Conservation (phyloP, 768 basidiomycete species). For the Rhizopogon sp. region DNA sequence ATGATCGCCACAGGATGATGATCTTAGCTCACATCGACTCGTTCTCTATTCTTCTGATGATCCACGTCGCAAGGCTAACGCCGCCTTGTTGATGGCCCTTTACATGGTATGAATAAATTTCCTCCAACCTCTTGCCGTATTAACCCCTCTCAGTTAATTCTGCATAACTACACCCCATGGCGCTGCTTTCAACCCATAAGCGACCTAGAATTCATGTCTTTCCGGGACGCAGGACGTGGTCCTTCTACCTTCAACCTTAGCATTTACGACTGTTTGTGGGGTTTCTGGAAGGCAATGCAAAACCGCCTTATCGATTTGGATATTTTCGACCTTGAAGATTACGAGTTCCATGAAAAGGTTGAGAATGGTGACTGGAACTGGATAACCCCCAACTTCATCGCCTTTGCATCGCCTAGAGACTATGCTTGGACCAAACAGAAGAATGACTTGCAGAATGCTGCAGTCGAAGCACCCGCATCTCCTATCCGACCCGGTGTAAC, state of each 20-base stretch:
- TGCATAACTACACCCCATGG: slow-evolving; percentile 84
- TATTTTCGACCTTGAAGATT: slow-evolving; percentile 89
- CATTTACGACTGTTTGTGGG: slow-evolving; percentile 90
- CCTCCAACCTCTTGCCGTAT: slow-evolving; percentile 6
- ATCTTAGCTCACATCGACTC: slow-evolving; percentile 65
- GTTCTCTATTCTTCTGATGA: slow-evolving; percentile 88
- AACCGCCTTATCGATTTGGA: slow-evolving; percentile 92
- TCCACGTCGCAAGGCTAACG: slow-evolving; percentile 86
- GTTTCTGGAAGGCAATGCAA: slow-evolving; percentile 86
- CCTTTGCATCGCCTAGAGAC: slow-evolving; percentile 91
- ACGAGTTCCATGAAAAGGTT: slow-evolving; percentile 93
- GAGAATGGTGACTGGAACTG: slow-evolving; percentile 97
- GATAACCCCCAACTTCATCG: slow-evolving; percentile 88
- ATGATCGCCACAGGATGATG: slow-evolving; percentile 54
- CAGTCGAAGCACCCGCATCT: slow-evolving; percentile 14
- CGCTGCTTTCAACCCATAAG: slow-evolving; percentile 94
- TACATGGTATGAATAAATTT: slow-evolving; percentile 65
- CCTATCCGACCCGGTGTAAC: slow-evolving; percentile 24
- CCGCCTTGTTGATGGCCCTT: slow-evolving; percentile 89
- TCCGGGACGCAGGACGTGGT: slow-evolving; percentile 92
- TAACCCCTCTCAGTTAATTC: slow-evolving; percentile 70
- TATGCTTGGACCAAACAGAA: slow-evolving; percentile 72
- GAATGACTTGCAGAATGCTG: slow-evolving; percentile 52
- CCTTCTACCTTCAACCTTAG: slow-evolving; percentile 89
- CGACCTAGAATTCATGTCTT: slow-evolving; percentile 89